phyloP scores from a whole-genome alignment of 2,329 filamentous ascomycete species.

The Herpotrichia juniperi region DNA sequence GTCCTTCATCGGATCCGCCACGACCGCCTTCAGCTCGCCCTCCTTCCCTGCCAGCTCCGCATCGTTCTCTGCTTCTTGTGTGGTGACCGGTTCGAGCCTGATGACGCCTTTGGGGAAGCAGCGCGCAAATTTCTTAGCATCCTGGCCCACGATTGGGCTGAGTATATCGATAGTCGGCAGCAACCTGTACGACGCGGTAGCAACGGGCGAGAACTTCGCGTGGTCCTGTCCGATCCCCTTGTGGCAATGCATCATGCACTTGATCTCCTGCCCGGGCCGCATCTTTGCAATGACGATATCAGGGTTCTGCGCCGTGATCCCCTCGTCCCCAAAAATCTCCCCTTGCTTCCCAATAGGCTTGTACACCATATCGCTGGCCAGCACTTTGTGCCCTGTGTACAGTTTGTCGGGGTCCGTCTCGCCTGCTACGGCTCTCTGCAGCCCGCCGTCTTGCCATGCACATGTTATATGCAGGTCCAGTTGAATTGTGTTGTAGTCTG shows the following conservation, averaged over 20 bases:
- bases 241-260: constrained; percentile 89
- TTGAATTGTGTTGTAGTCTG: constrained; percentile 86
- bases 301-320: constrained; percentile 80
- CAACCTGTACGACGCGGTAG: constrained; percentile 90
- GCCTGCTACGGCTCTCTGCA: constrained; percentile 63
- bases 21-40: constrained; percentile 86
- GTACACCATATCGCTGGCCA: constrained; percentile 68
- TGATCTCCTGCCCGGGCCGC: constrained; percentile 85
- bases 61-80: constrained; percentile 64
- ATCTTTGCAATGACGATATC: constrained; percentile 95
- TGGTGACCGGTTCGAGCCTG: constrained; percentile 73
- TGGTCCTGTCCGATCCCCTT: constrained; percentile 95
- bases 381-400: constrained; percentile 79
- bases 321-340: constrained; percentile 56
- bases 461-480: constrained; percentile 80
- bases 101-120: constrained; percentile 94
- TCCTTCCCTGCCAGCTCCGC: constrained; percentile 74
- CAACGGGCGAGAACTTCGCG: constrained; percentile 95
- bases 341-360: constrained; percentile 69
- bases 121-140: constrained; percentile 85
- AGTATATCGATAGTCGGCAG: constrained; percentile 86
- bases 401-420: constrained; percentile 83
- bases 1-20: constrained; percentile 87
- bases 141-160: constrained; percentile 80
- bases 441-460: constrained; percentile 71